Evolutionary conservation across 768 basidiomycete species (phyloP).

Genomic region (Hemileccinum impolitum): DNA sequence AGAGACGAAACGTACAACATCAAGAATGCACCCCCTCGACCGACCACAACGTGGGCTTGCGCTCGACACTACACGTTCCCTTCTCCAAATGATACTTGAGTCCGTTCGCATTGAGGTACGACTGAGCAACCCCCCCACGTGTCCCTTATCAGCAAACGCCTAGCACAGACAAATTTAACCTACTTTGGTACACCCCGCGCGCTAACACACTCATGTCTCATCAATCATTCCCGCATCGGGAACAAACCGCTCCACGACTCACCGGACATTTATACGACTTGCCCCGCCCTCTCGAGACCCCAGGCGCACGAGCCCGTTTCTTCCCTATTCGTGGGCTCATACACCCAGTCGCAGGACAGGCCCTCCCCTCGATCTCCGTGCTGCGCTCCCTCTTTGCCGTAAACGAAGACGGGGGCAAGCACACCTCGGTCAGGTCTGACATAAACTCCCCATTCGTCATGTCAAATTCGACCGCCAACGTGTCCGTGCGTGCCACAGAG

Average conservation of each 20-base stretch:
- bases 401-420: slow-evolving; percentile 7
- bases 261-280: slow-evolving; percentile 51
- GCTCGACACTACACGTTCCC: slow-evolving; percentile 54
- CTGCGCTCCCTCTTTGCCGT: background rate
- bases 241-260: slow-evolving; percentile 17
- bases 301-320: slow-evolving; percentile 14
- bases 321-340: slow-evolving; percentile 2
- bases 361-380: background rate
- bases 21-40: background rate
- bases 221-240: background rate
- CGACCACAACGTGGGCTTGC: background rate
- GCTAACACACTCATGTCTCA: slow-evolving; percentile 17
- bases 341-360: background rate
- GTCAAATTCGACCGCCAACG: background rate
- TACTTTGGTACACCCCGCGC: slow-evolving; percentile 52
- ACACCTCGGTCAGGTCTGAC: background rate
- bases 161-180: slow-evolving; percentile 7
- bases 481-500: background rate
- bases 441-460: background rate
- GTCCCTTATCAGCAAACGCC: background rate
- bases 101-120: slow-evolving; percentile 65
- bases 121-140: slow-evolving; percentile 31
- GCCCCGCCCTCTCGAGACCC: slow-evolving; percentile 31
- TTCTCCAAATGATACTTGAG: slow-evolving; percentile 67
- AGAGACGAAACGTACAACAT: background rate